Evolutionary conservation across 129 eudicot species (phyloP), one percentile per base, ranked within the genome.

Genomic region (Chrysanthemum lavandulifolium): DNA sequence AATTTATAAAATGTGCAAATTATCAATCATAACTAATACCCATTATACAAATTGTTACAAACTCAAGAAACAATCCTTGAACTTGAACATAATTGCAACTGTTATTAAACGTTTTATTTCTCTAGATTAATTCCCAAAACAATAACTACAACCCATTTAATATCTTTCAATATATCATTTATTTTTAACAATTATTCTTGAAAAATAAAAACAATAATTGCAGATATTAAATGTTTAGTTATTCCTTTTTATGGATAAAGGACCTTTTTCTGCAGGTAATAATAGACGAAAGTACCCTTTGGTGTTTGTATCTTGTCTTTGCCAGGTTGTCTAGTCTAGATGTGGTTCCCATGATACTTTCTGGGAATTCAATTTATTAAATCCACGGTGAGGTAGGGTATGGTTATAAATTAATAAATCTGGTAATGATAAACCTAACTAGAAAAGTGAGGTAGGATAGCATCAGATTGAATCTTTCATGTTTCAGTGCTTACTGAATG

Each of bases 291-390:
- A 71, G 27, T 76, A 57, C 52, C 69, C 69, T 63, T 56, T 49
- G 70, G 71, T 63, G 74, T 71, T 70, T 81, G 78, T 60, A 71
- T 82, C 62, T 62, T 81, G 72, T 72, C 80, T 56, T 73, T 18
- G 79, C 36, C 69, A 77, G 80, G 78, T 61, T 71, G 84, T 64
- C 36, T 59, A 59, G 74, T 64, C 36, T 59, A 59, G 74, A 71
- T 68, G 74, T 76, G 78, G 48, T 72, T 76, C 85, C 85, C 82
- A 69, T 73, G 74, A 69, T 74, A 29, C 72, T 65, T 68, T 60
- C 5, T 10, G 21, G 56, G 64, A 70, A 18, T 77, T 67, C 4
- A 69, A 45, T 78, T 77, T 21, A 67, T 27, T 75, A 69, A n/a
- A 56, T 75, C n/a, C 53, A 40, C 69, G 77, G 70, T 75, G 77